These are phyloP conservation scores for Lipomyces kockii DNA, from an alignment of 805 yeast genomes.

Conservation along the genomic window DNA sequence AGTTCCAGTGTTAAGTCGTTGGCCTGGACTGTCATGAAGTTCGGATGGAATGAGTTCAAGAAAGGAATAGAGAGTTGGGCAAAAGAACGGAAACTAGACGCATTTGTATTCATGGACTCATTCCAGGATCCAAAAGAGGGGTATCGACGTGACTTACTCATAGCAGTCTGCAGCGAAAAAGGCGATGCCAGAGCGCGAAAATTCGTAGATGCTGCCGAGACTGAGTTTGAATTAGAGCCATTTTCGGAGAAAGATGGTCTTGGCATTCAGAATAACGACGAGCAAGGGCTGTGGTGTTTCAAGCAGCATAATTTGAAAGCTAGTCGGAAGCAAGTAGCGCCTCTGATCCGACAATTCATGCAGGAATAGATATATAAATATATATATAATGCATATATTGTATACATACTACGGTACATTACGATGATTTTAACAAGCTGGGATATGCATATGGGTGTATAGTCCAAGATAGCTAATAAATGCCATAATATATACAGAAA, in stretches of 20 bases:
- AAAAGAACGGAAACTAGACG: conserved; percentile 46
- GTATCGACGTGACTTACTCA: conserved; percentile 54
- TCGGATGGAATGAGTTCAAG: conserved; percentile 39
- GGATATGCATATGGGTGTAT: not conserved
- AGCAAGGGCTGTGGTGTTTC: conserved; percentile 38
- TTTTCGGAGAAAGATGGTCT: conserved; percentile 19
- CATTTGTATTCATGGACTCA: conserved; percentile 56
- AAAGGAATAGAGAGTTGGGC: conserved; percentile 44
- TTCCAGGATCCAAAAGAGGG: conserved; percentile 44
- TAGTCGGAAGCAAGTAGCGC: conserved; percentile 87
- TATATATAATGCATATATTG: not conserved
- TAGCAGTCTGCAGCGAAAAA: conserved; percentile 37
- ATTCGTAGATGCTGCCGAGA: conserved; percentile 34
- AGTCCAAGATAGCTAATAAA: not conserved
- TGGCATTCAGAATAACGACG: conserved; percentile 29
- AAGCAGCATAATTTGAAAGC: conserved; percentile 63
- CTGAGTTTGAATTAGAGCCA: conserved; percentile 42
- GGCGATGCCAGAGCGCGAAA: conserved; percentile 37
- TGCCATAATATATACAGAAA: not conserved
- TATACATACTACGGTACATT: not conserved
- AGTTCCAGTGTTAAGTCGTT: conserved; percentile 72
- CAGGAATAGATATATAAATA: conserved; percentile 9
- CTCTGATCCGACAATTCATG: conserved; percentile 48
- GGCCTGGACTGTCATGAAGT: conserved; percentile 52
- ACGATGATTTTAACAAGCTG: not conserved